Evolutionary conservation across 2,329 filamentous ascomycete species (phyloP).

Genomic region (Aureobasidium lini): DNA sequence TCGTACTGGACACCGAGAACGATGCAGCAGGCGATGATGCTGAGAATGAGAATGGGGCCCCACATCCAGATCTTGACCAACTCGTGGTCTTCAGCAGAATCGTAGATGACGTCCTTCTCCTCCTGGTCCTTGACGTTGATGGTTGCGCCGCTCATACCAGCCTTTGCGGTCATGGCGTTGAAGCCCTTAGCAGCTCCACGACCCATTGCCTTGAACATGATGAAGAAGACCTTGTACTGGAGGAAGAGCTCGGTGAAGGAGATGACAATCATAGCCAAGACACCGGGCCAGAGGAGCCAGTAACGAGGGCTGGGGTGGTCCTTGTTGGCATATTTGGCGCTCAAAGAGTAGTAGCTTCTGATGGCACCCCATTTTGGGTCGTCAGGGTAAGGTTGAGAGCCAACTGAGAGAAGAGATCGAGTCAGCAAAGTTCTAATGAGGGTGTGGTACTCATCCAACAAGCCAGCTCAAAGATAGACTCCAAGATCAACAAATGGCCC

Average conservation of each 20-base stretch:
- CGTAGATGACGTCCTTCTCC: slow-evolving; percentile 40
- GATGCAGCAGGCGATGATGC: slow-evolving; percentile 45
- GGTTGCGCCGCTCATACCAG: background rate
- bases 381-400: slow-evolving; percentile 17
- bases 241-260: slow-evolving; percentile 35
- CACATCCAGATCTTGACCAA: slow-evolving; percentile 49
- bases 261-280: slow-evolving; percentile 44
- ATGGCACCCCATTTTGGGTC: slow-evolving; percentile 40
- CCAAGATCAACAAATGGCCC: too few species aligned
- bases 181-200: slow-evolving; percentile 38
- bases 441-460: too few species aligned
- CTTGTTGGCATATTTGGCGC: slow-evolving; percentile 30
- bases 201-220: slow-evolving; percentile 44
- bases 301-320: slow-evolving; percentile 42
- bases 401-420: background rate
- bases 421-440: too few species aligned
- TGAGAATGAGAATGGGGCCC: slow-evolving; percentile 39
- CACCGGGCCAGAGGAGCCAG: slow-evolving; percentile 48
- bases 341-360: slow-evolving; percentile 34
- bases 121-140: slow-evolving; percentile 16
- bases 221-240: slow-evolving; percentile 39
- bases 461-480: too few species aligned
- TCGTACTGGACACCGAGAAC: slow-evolving; percentile 48
- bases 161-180: slow-evolving; percentile 25
- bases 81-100: slow-evolving; percentile 41